Evolutionary conservation across 306 rosid species (phyloP).

Genomic region (Herpetospermum pedunculosum): DNA sequence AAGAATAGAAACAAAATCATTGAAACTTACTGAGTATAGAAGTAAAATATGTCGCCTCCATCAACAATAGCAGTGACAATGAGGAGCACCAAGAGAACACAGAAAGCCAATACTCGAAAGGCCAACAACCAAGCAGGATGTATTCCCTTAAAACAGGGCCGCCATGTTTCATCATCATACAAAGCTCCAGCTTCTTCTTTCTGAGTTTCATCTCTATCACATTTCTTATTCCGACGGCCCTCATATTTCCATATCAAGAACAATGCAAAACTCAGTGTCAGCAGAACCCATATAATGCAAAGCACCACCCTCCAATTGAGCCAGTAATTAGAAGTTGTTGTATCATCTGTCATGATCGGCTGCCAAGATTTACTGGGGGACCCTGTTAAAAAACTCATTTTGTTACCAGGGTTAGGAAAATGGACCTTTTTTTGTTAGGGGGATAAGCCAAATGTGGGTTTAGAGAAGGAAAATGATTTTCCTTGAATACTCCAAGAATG

Average conservation of each 20-base stretch:
- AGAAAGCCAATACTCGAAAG: slow-evolving; percentile 65
- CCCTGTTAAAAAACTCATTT: slow-evolving; percentile 56
- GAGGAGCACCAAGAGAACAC: slow-evolving; percentile 68
- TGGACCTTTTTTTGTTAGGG: not conserved
- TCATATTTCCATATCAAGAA: slow-evolving; percentile 50
- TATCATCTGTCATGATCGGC: slow-evolving; percentile 60
- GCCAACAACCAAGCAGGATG: slow-evolving; percentile 89
- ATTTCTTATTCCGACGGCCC: slow-evolving; percentile 18
- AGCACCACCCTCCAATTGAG: slow-evolving; percentile 76
- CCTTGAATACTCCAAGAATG: not conserved
- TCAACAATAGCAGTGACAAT: slow-evolving; percentile 40
- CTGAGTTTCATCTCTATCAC: slow-evolving; percentile 21
- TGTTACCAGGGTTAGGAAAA: slow-evolving; percentile 10
- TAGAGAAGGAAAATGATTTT: not conserved
- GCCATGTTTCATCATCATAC: slow-evolving; percentile 93
- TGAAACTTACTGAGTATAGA: slow-evolving; percentile 69
- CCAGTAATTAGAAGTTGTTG: slow-evolving; percentile 72
- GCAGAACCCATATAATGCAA: slow-evolving; percentile 48
- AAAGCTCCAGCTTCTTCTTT: slow-evolving; percentile 32
- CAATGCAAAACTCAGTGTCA: slow-evolving; percentile 31
- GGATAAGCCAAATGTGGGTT: not conserved
- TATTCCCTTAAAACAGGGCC: slow-evolving; percentile 72
- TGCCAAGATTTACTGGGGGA: slow-evolving; percentile 58
- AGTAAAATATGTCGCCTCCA: slow-evolving; percentile 69
- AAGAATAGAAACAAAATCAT: not conserved